Percentiles rank a stretch among this genome's conserved stretches.
phyloP scores from a whole-genome alignment of 1,284 basidiomycete species.

The Rhodotorula sp. region DNA sequence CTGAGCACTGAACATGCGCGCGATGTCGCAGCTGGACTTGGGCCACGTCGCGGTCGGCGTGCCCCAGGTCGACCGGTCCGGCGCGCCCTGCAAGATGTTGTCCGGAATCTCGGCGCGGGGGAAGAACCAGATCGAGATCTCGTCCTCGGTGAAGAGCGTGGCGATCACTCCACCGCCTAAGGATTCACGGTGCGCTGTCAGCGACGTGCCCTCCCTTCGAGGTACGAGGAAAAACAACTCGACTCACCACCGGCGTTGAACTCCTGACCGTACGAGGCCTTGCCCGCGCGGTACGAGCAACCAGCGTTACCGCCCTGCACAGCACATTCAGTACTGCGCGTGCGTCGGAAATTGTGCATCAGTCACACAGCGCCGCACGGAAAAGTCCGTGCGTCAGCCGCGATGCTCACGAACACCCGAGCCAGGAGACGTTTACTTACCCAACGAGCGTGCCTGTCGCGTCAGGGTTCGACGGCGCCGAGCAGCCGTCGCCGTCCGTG shows the following conservation, averaged over 20 bases:
- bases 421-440: too few relatives aligned
- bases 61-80: constrained; percentile 18
- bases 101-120: constrained; percentile 25
- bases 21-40: constrained; percentile 10
- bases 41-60: constrained; percentile 17
- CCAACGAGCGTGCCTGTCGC: constrained; percentile 3
- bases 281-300: constrained; percentile 9
- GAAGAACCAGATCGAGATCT: constrained; percentile 39
- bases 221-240: too few relatives aligned
- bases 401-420: too few relatives aligned
- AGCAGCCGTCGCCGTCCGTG: constrained; percentile 9
- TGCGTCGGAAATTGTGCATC: neutral
- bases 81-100: constrained; percentile 13
- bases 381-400: too few relatives aligned
- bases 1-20: constrained; percentile 16
- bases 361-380: neutral
- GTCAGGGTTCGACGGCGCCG: neutral
- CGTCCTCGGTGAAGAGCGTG: constrained; percentile 27
- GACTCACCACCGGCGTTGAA: constrained; percentile 9
- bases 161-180: constrained; percentile 44
- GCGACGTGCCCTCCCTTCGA: too few relatives aligned
- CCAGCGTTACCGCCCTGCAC: constrained; percentile 16
- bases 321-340: constrained; percentile 14
- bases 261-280: constrained; percentile 6
- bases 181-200: too few relatives aligned